Conservation (phyloP, 2,329 filamentous ascomycete genomes). For the Verruconis gallopava region DNA sequence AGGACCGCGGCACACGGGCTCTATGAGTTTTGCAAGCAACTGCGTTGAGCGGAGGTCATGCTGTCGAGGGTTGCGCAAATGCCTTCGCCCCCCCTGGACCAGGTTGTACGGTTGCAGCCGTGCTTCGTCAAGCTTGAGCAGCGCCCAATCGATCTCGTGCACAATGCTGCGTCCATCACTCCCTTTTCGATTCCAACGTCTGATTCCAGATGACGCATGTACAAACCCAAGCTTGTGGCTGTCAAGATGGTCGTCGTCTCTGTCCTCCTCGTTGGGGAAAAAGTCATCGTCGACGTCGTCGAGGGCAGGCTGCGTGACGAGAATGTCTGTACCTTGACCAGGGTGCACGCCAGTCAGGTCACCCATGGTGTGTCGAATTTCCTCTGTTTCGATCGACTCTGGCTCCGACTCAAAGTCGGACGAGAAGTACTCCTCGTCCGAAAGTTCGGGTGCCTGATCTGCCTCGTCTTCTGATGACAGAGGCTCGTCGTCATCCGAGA, state of each 20-base stretch:
- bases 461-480: conserved; percentile 25
- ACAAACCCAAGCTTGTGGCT: conserved; percentile 71
- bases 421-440: conserved; percentile 18
- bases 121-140: conserved; percentile 65
- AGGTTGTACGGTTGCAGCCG: conserved; percentile 60
- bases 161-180: conserved; percentile 35
- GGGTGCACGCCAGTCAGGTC: conserved; percentile 69
- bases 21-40: conserved; percentile 20
- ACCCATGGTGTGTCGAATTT: conserved; percentile 28
- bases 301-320: conserved; percentile 82
- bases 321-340: conserved; percentile 61
- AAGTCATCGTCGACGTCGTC: conserved; percentile 77
- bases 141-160: conserved; percentile 92
- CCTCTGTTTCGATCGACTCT: conserved; percentile 14
- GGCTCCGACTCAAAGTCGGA: conserved; percentile 12
- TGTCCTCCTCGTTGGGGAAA: conserved; percentile 62
- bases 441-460: conserved; percentile 18
- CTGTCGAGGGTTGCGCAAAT: neutral
- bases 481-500: conserved; percentile 42
- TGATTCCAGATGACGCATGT: conserved; percentile 81
- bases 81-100: conserved; percentile 40
- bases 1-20: conserved; percentile 22
- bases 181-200: conserved; percentile 56
- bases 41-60: neutral
- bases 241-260: conserved; percentile 65